A percentile compares a stretch with the other conserved stretches of the same genome.
Evolutionary conservation across 441 rosid species (phyloP).

Genomic region (Capsella rubella): DNA sequence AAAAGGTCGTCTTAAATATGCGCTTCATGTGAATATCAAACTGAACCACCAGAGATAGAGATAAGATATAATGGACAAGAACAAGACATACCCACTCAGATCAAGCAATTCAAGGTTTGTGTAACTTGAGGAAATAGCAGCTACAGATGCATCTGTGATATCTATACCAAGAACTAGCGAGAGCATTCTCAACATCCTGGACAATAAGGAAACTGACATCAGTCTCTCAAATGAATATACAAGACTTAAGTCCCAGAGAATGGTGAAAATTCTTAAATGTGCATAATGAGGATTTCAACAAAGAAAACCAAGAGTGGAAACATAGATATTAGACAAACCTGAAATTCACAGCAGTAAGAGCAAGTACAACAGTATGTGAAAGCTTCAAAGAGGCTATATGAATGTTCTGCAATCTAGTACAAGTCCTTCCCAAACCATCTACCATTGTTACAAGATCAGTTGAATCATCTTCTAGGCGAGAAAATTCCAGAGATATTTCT

Average conservation of each 20-base stretch:
- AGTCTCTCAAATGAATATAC: slow-evolving; percentile 17
- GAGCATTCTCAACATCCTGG: slow-evolving; percentile 87
- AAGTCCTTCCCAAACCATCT: slow-evolving; percentile 78
- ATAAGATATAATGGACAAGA: slow-evolving; percentile 9
- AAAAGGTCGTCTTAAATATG: background rate
- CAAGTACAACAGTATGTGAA: slow-evolving; percentile 80
- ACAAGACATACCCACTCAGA: slow-evolving; percentile 88
- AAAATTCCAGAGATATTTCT: slow-evolving; percentile 86
- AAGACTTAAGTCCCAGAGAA: background rate
- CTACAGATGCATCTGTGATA: slow-evolving; percentile 93
- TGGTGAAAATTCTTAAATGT: background rate
- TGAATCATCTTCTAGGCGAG: slow-evolving; percentile 73
- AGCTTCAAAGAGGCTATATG: slow-evolving; percentile 86
- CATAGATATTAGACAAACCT: slow-evolving; percentile 59
- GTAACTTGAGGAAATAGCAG: slow-evolving; percentile 84
- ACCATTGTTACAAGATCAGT: slow-evolving; percentile 75
- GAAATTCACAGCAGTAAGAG: slow-evolving; percentile 79
- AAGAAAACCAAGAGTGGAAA: slow-evolving; percentile 5
- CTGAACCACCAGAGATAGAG: slow-evolving; percentile 9
- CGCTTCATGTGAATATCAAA: background rate
- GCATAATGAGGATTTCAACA: background rate
- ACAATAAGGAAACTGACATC: slow-evolving; percentile 36
- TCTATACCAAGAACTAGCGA: slow-evolving; percentile 93
- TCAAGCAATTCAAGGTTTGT: slow-evolving; percentile 87
- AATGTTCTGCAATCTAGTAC: slow-evolving; percentile 73